Conservation (phyloP, 164 flowering plant species). For the Vitis labrusca region DNA sequence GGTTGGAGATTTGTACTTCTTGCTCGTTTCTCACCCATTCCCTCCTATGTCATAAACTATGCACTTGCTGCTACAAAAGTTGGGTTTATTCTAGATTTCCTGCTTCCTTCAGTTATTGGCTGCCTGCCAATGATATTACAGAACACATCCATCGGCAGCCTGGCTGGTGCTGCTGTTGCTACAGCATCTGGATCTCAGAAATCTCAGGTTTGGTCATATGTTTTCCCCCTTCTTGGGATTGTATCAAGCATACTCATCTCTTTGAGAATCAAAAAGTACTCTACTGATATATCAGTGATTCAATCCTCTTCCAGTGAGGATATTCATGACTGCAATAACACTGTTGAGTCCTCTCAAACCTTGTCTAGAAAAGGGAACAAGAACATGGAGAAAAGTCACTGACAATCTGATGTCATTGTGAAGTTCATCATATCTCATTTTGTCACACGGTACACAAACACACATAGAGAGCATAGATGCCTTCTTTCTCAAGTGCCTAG, state of each 20-base stretch:
- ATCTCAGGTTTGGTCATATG: conserved; percentile 66
- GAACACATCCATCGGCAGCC: conserved; percentile 89
- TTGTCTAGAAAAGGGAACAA: conserved; percentile 5
- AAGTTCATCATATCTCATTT: too few relatives aligned
- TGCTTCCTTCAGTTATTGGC: conserved; percentile 85
- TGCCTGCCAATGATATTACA: conserved; percentile 94
- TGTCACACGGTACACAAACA: too few relatives aligned
- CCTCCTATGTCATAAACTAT: conserved; percentile 90
- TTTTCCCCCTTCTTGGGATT: conserved; percentile 80
- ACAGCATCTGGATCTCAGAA: conserved; percentile 64
- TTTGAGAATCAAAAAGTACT: conserved; percentile 73
- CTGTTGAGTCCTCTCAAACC: conserved; percentile 19
- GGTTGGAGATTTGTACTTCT: conserved; percentile 98
- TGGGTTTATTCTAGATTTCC: conserved; percentile 69
- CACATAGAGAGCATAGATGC: too few relatives aligned
- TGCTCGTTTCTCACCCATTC: conserved; percentile 95
- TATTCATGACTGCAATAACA: conserved; percentile 8
- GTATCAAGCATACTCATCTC: conserved; percentile 83
- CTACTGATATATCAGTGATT: conserved; percentile 40
- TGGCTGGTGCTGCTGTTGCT: conserved; percentile 85
- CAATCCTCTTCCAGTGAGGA: conserved; percentile 27
- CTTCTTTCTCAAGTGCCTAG: too few relatives aligned
- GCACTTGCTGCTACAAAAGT: conserved; percentile 93
- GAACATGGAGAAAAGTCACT: conserved; percentile 19
- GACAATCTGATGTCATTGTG: neutral